Evolutionary conservation across 345 rosid species (phyloP).

Genomic region (Ceriops tagal): DNA sequence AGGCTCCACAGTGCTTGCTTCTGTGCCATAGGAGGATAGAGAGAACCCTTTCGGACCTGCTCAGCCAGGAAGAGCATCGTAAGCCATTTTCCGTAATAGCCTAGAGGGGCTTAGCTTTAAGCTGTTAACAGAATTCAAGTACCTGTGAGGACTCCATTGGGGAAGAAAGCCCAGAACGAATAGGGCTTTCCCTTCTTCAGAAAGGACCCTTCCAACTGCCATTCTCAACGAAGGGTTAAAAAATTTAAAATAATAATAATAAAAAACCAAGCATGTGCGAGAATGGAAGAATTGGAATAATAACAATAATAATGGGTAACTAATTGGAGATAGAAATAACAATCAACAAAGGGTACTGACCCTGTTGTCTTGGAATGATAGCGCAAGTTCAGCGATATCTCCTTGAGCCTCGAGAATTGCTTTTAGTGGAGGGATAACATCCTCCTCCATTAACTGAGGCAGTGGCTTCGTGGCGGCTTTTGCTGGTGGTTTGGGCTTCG

Average conservation of each 20-base stretch:
- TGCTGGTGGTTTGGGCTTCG: slow-evolving; percentile 62
- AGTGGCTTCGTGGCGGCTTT: slow-evolving; percentile 64
- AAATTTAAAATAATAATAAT: too few relatives aligned
- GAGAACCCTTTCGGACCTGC: slow-evolving; percentile 87
- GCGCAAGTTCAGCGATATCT: slow-evolving; percentile 56
- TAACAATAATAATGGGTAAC: too few relatives aligned
- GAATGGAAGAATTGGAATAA: neutral
- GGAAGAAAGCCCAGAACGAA: slow-evolving; percentile 94
- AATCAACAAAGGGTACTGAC: slow-evolving; percentile 25
- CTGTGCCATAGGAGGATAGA: slow-evolving; percentile 67
- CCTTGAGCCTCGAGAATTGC: slow-evolving; percentile 63
- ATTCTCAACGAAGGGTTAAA: neutral
- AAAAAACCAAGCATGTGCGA: neutral
- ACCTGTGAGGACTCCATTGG: slow-evolving; percentile 69
- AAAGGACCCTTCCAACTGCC: slow-evolving; percentile 84
- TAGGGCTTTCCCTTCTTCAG: slow-evolving; percentile 50
- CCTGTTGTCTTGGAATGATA: slow-evolving; percentile 72
- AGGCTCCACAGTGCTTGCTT: slow-evolving; percentile 84
- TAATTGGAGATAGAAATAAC: neutral
- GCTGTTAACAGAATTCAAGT: neutral
- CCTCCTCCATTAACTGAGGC: slow-evolving; percentile 81
- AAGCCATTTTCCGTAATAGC: neutral
- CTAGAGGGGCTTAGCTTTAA: too few relatives aligned
- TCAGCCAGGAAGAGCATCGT: neutral
- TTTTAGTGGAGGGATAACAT: slow-evolving; percentile 72